Percentiles rank a stretch among this genome's conserved stretches.
These are phyloP conservation scores for Taxillus chinensis DNA, from an alignment of 164 flowering plant genomes.

Conservation along the genomic window DNA sequence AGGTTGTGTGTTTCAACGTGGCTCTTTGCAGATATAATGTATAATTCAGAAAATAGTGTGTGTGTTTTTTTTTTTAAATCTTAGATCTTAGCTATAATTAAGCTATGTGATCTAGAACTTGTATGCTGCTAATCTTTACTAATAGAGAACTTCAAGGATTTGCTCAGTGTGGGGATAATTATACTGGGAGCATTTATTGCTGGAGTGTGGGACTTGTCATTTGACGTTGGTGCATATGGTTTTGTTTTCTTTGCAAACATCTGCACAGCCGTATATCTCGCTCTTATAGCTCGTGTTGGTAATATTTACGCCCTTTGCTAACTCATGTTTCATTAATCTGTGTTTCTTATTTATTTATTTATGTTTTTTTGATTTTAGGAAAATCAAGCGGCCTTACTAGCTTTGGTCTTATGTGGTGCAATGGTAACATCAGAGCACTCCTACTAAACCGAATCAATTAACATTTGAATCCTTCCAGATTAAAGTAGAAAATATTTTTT, in stretches of 20 bases:
- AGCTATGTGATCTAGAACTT: background rate
- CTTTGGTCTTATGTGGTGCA: constrained; percentile 73
- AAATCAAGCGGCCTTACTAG: constrained; percentile 53
- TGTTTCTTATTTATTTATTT: background rate
- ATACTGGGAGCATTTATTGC: constrained; percentile 38
- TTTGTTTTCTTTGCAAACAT: constrained; percentile 36
- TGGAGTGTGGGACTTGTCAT: constrained; percentile 39
- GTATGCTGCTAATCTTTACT: constrained; percentile 7
- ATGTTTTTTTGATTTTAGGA: constrained; percentile 21
- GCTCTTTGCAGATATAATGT: too few species aligned
- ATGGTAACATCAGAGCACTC: constrained; percentile 26
- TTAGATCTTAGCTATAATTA: too few species aligned
- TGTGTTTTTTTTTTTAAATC: too few species aligned
- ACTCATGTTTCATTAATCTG: background rate
- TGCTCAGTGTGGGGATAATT: constrained; percentile 41
- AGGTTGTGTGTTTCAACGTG: too few species aligned
- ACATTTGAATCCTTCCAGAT: background rate
- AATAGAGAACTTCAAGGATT: constrained; percentile 13
- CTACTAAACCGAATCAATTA: background rate
- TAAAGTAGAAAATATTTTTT: background rate
- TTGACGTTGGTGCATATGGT: constrained; percentile 29
- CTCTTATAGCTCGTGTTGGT: constrained; percentile 39
- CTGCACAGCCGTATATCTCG: constrained; percentile 37
- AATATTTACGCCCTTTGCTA: constrained; percentile 1
- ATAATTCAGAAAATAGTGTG: too few species aligned